Percentiles rank a stretch among this genome's conserved stretches.
These are phyloP conservation scores for Eimeria sp. DNA, from an alignment of 169 alveolate genomes.

Conservation along the genomic window DNA sequence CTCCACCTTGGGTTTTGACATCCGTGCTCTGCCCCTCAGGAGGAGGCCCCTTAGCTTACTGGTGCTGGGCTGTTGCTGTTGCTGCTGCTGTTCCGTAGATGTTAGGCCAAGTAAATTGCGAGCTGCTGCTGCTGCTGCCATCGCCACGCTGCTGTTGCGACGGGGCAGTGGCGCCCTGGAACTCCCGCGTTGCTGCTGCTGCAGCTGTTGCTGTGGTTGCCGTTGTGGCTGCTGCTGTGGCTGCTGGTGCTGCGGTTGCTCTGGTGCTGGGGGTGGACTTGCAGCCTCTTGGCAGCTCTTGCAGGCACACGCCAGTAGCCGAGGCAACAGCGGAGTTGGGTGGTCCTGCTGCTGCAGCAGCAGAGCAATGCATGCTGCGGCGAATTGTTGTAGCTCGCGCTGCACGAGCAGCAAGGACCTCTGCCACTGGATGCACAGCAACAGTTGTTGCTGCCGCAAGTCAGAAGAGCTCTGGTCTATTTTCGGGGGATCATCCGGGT, in stretches of 20 bases:
- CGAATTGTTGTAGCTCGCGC: slow-evolving; percentile 71
- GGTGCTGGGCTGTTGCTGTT: slow-evolving; percentile 28
- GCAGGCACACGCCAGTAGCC: slow-evolving; percentile 46
- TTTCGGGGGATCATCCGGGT: neutral
- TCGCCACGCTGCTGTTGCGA: slow-evolving; percentile 56
- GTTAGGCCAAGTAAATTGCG: slow-evolving; percentile 13
- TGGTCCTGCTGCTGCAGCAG: slow-evolving; percentile 62
- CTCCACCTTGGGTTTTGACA: slow-evolving; percentile 9
- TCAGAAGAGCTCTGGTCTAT: neutral
- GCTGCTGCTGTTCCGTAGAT: slow-evolving; percentile 55
- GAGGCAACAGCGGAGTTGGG: slow-evolving; percentile 37
- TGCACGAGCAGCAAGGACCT: slow-evolving; percentile 57
- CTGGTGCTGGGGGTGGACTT: neutral
- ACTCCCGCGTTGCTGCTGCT: slow-evolving; percentile 8
- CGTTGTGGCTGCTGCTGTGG: slow-evolving; percentile 11
- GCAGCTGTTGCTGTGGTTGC: slow-evolving; percentile 30
- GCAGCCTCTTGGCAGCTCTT: slow-evolving; percentile 6
- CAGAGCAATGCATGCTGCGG: slow-evolving; percentile 47
- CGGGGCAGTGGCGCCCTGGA: slow-evolving; percentile 3
- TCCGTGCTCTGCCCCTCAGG: slow-evolving; percentile 29
- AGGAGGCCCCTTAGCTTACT: slow-evolving; percentile 34
- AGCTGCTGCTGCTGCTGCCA: slow-evolving; percentile 71
- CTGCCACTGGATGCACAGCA: slow-evolving; percentile 55
- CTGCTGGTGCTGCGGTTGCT: slow-evolving; percentile 35
- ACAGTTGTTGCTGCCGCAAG: slow-evolving; percentile 47